Base-by-base conservation (phyloP, 768 basidiomycete genomes). In the Scleroderma citrinum region DNA sequence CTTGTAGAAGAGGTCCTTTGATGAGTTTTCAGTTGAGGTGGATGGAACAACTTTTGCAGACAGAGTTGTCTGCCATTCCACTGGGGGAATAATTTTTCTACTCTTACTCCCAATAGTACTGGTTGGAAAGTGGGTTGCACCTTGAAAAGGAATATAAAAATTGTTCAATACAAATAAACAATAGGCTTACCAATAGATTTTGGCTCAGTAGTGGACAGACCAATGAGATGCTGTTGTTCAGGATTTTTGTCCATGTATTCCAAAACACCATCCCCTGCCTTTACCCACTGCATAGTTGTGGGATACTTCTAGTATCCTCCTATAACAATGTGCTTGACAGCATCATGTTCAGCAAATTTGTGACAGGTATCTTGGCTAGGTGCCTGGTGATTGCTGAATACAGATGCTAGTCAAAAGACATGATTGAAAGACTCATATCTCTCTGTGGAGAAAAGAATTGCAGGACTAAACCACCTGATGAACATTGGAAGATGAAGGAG, bases 301-400 rank as follows among this genome's bases (percentile, higher is more conserved):
- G 26, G 26, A 35, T 61, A 21, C 16, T n/a, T 11, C 55, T 59
- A 60, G 8, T 17, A 29, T 0, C 58, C 56, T 3, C 59, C 56
- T 13, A 32, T 47, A 1, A 31, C 34, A 16, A 59, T 24, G 12
- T 61, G 59, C 12, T 54, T 61, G 7, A 59, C 16, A 3, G 23
- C 13, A 7, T 61, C 52, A 14, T 57, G 49, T 2, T 20, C 13
- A 0, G 46, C 45, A 40, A 60, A 59, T 1, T 37, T 3, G 2
- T 50, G 19, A 29, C 59, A 61, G 32, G 47, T 48, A 44, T 67
- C 62, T 2, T 38, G 50, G 6, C 60, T 64, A 0, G 60, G 69
- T 3, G 66, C 69, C 16, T 68, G 63, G 4, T 49, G 44, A 45
- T 69, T 69, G 38, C 60, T 63, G 19, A 66, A 55, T 0, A 70